Evolutionary conservation across 2,329 filamentous ascomycete genomes (phyloP).

Genomic region (Fusarium lyarnte): DNA sequence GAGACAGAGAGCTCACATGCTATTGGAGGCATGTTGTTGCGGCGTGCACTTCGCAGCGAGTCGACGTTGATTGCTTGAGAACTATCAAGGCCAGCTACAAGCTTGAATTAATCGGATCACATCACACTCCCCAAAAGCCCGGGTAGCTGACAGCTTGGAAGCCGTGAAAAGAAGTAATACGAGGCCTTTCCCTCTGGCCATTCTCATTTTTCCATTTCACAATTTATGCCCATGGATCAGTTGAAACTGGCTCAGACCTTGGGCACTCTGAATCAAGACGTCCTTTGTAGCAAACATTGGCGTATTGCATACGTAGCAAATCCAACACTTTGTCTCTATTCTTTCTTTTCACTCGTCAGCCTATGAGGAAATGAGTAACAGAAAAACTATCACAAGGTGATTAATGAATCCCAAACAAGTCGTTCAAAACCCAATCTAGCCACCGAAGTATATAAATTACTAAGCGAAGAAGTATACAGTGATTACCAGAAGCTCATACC

Average conservation of each 20-base stretch:
- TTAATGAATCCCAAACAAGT: background rate
- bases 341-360: too few relatives aligned
- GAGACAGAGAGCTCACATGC: too few relatives aligned
- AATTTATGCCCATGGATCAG: rapidly evolving
- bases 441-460: background rate
- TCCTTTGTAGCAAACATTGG: background rate
- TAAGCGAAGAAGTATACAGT: background rate
- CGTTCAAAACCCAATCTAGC: background rate
- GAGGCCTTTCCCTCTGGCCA: background rate
- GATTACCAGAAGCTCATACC: background rate
- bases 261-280: background rate
- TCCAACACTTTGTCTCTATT: too few relatives aligned
- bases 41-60: background rate
- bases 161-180: background rate
- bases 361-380: too few relatives aligned
- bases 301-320: too few relatives aligned
- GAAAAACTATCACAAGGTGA: too few relatives aligned
- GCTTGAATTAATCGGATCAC: background rate
- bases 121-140: background rate
- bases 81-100: background rate
- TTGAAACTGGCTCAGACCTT: too few relatives aligned
- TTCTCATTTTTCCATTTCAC: too few relatives aligned
- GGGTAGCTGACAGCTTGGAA: background rate
- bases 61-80: background rate
- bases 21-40: background rate